Conservation (phyloP, 129 eudicot species). For the Lactuca saligna region DNA sequence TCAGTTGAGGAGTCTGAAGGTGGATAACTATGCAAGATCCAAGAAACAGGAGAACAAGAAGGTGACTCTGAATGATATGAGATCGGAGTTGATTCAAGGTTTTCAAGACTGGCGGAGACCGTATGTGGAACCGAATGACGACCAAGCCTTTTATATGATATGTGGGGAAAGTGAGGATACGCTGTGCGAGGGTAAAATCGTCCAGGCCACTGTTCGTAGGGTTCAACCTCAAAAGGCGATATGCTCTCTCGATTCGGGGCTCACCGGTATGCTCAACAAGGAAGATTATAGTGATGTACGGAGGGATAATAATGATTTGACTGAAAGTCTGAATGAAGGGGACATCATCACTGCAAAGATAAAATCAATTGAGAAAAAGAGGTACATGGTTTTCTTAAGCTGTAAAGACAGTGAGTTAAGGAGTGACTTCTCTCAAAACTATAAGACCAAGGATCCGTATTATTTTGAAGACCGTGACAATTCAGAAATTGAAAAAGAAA, state of each 20-base stretch:
- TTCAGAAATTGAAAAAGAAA: slow-evolving; percentile 51
- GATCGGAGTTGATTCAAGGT: slow-evolving; percentile 79
- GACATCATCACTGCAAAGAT: slow-evolving; percentile 76
- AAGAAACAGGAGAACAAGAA: slow-evolving; percentile 51
- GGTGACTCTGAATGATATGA: slow-evolving; percentile 57
- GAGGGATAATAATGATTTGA: slow-evolving; percentile 69
- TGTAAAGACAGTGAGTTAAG: slow-evolving; percentile 80
- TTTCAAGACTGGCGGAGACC: slow-evolving; percentile 81
- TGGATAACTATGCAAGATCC: slow-evolving; percentile 58
- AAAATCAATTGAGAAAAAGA: slow-evolving; percentile 48
- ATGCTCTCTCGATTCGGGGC: slow-evolving; percentile 77
- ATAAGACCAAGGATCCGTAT: slow-evolving; percentile 53
- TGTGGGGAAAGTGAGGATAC: slow-evolving; percentile 83
- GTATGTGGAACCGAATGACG: slow-evolving; percentile 53
- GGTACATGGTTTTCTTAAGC: slow-evolving; percentile 62
- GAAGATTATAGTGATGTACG: slow-evolving; percentile 84
- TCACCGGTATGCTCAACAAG: slow-evolving; percentile 65
- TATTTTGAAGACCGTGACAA: slow-evolving; percentile 68
- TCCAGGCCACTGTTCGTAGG: slow-evolving; percentile 85
- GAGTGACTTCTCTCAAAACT: slow-evolving; percentile 39
- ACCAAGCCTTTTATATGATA: slow-evolving; percentile 81
- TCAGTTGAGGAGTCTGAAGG: slow-evolving; percentile 43
- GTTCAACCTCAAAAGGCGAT: slow-evolving; percentile 75
- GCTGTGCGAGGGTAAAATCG: slow-evolving; percentile 76
- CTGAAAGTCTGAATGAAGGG: slow-evolving; percentile 79